Conservation (phyloP, 495 filamentous ascomycete genomes). For the Penicillium macrosclerotiorum region DNA sequence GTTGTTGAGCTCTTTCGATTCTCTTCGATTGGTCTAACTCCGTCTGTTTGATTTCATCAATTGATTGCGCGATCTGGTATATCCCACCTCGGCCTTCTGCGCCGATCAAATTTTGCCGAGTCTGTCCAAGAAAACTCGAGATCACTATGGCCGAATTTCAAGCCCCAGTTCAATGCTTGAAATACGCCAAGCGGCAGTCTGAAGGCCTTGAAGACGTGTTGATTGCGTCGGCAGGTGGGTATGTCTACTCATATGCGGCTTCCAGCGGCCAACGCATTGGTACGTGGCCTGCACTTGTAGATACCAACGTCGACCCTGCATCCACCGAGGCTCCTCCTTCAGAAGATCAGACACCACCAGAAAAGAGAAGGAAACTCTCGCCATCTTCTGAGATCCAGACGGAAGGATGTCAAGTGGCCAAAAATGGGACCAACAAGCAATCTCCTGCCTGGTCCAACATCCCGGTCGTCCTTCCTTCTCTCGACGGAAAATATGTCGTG, state of each 20-base stretch:
- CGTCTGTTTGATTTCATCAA: background rate
- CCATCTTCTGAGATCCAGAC: conserved; percentile 18
- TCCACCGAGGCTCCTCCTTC: conserved; percentile 21
- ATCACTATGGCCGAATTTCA: conserved; percentile 38
- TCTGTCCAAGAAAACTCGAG: conserved; percentile 9
- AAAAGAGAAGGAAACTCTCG: conserved; percentile 52
- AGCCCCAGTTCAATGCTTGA: conserved; percentile 55
- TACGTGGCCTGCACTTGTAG: conserved; percentile 48
- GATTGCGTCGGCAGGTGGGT: conserved; percentile 55
- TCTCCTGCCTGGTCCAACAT: conserved; percentile 47
- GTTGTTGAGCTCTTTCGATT: background rate
- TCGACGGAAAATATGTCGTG: conserved; percentile 64
- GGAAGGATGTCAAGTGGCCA: conserved; percentile 15
- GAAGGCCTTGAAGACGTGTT: conserved; percentile 37
- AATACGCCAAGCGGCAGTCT: conserved; percentile 36
- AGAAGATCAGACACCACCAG: conserved; percentile 41
- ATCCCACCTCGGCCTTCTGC: background rate
- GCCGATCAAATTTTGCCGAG: conserved; percentile 13
- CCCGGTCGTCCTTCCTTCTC: conserved; percentile 54
- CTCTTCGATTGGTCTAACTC: background rate
- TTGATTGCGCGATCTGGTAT: background rate
- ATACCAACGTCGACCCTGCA: conserved; percentile 15
- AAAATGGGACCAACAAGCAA: conserved; percentile 16
- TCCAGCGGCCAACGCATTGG: conserved; percentile 42
- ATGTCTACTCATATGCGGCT: conserved; percentile 50